phyloP scores from a whole-genome alignment of 257 asterid genomes.

The Salvia splendens region DNA sequence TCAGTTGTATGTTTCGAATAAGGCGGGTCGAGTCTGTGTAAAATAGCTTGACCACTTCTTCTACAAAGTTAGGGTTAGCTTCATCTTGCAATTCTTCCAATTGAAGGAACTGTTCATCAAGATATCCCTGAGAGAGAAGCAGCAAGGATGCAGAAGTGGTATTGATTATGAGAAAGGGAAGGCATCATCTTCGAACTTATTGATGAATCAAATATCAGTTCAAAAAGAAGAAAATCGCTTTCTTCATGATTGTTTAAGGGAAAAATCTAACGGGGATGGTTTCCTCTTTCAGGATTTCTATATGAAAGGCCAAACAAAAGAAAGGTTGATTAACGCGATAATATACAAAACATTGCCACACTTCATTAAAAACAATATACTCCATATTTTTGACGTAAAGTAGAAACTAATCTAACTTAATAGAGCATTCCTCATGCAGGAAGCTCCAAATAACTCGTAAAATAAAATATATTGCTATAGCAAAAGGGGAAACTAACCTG shows the following conservation, averaged over 20 bases:
- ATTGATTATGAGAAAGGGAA: too few species aligned
- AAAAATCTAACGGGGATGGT: neutral
- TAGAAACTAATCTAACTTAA: too few species aligned
- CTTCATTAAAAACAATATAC: neutral
- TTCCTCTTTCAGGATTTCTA: neutral
- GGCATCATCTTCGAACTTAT: neutral
- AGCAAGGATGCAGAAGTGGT: neutral
- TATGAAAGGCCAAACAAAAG: neutral
- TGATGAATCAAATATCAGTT: conserved; percentile 8
- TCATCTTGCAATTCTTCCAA: conserved; percentile 81
- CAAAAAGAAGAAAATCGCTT: conserved; percentile 22
- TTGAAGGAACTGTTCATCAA: conserved; percentile 77
- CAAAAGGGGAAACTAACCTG: conserved; percentile 46
- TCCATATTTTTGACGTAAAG: too few species aligned
- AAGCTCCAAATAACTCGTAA: too few species aligned
- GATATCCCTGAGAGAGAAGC: conserved; percentile 56
- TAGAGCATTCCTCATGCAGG: too few species aligned
- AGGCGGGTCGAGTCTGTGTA: conserved; percentile 64
- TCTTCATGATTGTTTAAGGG: neutral
- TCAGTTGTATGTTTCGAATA: conserved; percentile 54
- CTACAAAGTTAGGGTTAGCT: conserved; percentile 75
- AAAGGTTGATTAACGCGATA: too few species aligned
- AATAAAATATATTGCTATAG: neutral
- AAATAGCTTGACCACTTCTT: conserved; percentile 67
- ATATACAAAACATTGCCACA: conserved; percentile 4